Evolutionary conservation across 1,139 yeast genomes (phyloP).

Genomic region (Kodamaea plutei): DNA sequence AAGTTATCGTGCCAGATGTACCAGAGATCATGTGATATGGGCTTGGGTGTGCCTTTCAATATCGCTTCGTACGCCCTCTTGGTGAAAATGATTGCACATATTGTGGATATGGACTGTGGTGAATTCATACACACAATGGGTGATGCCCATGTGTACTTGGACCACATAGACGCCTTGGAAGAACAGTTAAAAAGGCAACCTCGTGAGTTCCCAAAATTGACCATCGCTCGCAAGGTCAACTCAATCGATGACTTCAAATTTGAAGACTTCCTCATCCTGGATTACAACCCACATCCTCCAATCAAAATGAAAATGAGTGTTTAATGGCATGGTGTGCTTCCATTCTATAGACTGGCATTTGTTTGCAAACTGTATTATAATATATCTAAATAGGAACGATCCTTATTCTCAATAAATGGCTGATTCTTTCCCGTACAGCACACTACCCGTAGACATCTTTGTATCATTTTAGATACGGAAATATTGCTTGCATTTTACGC

Average conservation of each 20-base stretch:
- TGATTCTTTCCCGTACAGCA: too few species aligned
- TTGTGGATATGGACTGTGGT: constrained; percentile 91
- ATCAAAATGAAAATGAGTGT: constrained; percentile 86
- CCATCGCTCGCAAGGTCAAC: constrained; percentile 61
- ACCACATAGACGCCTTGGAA: constrained; percentile 86
- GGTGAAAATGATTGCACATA: constrained; percentile 92
- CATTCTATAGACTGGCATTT: too few species aligned
- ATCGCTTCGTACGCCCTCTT: constrained; percentile 93
- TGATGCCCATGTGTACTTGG: constrained; percentile 90
- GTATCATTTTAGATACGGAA: constrained; percentile 1
- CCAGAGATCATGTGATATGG: constrained; percentile 99
- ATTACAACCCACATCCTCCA: constrained; percentile 75
- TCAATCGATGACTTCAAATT: constrained; percentile 81
- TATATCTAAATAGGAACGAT: too few species aligned
- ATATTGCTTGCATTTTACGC: too few species aligned
- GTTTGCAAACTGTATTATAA: too few species aligned
- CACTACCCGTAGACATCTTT: constrained; percentile 3
- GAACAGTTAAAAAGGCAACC: constrained; percentile 77
- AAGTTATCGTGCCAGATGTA: constrained; percentile 81
- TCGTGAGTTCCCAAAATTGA: constrained; percentile 71
- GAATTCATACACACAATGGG: constrained; percentile 95
- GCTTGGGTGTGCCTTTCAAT: constrained; percentile 96
- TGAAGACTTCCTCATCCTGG: constrained; percentile 80
- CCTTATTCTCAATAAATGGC: too few species aligned
- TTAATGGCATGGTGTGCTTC: too few species aligned